phyloP scores from a whole-genome alignment of 306 rosid genomes.

The Delonix regia region DNA sequence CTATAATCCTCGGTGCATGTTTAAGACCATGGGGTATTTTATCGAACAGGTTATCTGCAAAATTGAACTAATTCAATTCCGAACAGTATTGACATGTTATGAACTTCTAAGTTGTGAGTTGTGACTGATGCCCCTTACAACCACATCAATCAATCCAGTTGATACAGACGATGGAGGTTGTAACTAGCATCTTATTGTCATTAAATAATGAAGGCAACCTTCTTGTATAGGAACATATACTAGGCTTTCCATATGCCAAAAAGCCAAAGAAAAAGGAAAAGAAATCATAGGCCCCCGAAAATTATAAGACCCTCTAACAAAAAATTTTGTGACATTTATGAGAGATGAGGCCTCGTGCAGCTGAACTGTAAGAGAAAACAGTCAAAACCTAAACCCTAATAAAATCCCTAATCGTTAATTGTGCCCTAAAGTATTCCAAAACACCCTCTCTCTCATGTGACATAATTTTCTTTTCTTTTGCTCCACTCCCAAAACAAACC shows the following conservation, averaged over 20 bases:
- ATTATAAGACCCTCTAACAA: constrained; percentile 34
- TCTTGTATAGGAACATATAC: background rate
- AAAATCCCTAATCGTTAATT: constrained; percentile 65
- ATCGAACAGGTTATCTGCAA: background rate
- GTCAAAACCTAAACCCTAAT: constrained; percentile 55
- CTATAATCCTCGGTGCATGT: background rate
- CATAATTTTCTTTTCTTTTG: constrained; percentile 51
- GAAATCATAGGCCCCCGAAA: constrained; percentile 30
- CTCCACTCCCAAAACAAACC: constrained; percentile 89
- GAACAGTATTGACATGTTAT: background rate
- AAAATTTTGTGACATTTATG: constrained; percentile 50
- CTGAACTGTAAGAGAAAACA: constrained; percentile 49
- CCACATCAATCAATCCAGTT: background rate
- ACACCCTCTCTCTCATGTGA: constrained; percentile 54
- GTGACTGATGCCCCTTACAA: background rate
- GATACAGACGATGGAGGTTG: background rate
- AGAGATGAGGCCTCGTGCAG: constrained; percentile 57
- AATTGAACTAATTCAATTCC: background rate
- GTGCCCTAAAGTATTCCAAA: constrained; percentile 70
- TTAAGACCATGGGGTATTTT: background rate
- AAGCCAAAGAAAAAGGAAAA: background rate
- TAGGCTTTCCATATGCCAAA: background rate
- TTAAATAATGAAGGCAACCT: background rate
- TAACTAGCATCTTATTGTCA: background rate
- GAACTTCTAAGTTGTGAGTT: background rate